phyloP scores from a whole-genome alignment of 176 grass and related monocot species.

The Carex cristatella region DNA sequence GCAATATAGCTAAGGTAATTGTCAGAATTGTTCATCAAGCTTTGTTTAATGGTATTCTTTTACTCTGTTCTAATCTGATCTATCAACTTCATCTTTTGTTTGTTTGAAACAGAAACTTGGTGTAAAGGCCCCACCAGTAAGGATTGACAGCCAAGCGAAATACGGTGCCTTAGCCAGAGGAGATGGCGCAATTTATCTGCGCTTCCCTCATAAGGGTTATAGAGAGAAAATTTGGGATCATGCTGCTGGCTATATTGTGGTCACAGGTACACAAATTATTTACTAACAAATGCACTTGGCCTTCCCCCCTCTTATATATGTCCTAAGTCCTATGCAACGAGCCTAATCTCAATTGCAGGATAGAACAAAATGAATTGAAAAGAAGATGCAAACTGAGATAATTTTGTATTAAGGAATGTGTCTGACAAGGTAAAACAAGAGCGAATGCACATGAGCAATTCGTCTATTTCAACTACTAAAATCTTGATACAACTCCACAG shows the following conservation, averaged over 20 bases:
- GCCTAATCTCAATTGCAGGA: too few species aligned
- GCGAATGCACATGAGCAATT: too few species aligned
- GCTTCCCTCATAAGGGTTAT: slow-evolving; percentile 86
- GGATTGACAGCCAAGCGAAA: slow-evolving; percentile 97
- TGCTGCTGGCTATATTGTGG: slow-evolving; percentile 88
- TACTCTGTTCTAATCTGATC: not conserved
- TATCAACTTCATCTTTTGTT: not conserved
- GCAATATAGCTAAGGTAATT: slow-evolving; percentile 69
- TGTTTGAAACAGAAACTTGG: slow-evolving; percentile 76
- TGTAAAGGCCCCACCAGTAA: slow-evolving; percentile 80
- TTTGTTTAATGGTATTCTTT: not conserved
- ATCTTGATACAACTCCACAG: too few species aligned
- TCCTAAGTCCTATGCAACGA: too few species aligned
- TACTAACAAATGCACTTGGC: not conserved
- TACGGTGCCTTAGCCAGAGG: slow-evolving; percentile 92
- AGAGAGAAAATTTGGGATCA: slow-evolving; percentile 99
- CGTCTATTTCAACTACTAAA: too few species aligned
- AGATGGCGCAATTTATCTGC: slow-evolving; percentile 87
- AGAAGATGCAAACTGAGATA: too few species aligned
- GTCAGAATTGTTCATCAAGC: not conserved
- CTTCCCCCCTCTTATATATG: too few species aligned
- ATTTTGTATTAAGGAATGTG: too few species aligned
- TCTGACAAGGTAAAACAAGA: too few species aligned
- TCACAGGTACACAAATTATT: slow-evolving; percentile 43
- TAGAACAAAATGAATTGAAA: too few species aligned